Base-by-base conservation (phyloP, 2,329 filamentous ascomycete species). In the Alternaria solani region DNA sequence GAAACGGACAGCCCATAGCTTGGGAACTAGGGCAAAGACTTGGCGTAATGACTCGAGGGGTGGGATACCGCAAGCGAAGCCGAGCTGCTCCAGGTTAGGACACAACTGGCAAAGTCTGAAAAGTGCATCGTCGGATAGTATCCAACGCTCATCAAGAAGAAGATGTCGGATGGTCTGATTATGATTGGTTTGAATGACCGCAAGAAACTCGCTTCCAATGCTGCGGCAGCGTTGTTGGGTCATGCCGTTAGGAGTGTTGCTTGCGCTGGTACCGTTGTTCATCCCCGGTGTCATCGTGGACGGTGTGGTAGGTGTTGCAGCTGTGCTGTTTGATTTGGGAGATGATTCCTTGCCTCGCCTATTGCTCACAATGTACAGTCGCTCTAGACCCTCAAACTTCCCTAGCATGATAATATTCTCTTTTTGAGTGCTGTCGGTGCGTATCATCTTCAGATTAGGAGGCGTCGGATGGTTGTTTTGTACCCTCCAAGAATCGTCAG, bases 21-120 rank as follows among this genome's bases (percentile, higher is more conserved):
- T 80, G 1, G 77, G 77, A 1, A 80, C 61, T 23, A 78, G 72
- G 0, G 72, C 66, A 30, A 83, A 61, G 11, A 82, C 68, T 25
- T 73, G 61, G 7, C 75, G 74, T 7, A 81, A 57, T 1, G 70
- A 69, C 14, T 76, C 72, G 18, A 76, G 57, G 78, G 63, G 85
- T 74, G 59, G 87, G 82, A 88, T 85, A 85, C 82, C 77, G 16
- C 84, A 78, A 7, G 85, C 82, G 23, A 88, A 75, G 26, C 81
- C 86, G 1, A 89, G 76, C 66, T 89, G 86, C 61, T 88, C 86
- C 14, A 89, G 76, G 54, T 87, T 81, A 0, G 87, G 86, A 59
- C 86, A 87, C 9, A 76, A 76, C 51, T 83, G 82, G 32, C 86
- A 83, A 7, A 89, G 75, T 7, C 82, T 81, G 32, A 80, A 81